Conservation (phyloP, 2,329 filamentous ascomycete genomes). For the Alternaria gaisen region DNA sequence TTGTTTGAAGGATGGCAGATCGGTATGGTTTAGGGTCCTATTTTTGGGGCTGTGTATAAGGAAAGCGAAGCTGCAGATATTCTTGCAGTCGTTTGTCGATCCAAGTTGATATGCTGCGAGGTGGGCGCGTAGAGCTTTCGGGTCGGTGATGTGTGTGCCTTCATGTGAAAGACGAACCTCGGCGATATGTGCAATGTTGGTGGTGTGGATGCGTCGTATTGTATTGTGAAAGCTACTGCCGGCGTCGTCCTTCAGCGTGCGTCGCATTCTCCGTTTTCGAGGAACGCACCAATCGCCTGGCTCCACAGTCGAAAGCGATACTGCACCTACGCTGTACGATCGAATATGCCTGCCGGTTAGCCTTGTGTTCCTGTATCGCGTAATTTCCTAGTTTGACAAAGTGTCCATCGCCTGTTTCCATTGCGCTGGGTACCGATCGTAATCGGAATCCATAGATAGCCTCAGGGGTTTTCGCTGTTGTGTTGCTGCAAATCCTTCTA, state of each 20-base stretch:
- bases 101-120: conserved; percentile 14
- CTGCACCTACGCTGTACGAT: neutral
- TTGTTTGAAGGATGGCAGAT: conserved; percentile 21
- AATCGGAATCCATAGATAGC: conserved; percentile 20
- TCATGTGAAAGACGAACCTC: neutral
- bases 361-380: conserved; percentile 1
- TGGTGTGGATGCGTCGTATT: neutral
- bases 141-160: conserved; percentile 1
- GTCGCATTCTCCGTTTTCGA: conserved; percentile 1
- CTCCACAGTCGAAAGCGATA: conserved; percentile 1
- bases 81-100: conserved; percentile 5
- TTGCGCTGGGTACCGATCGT: conserved; percentile 18
- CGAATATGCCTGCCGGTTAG: conserved; percentile 1
- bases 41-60: conserved; percentile 35
- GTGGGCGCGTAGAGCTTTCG: conserved; percentile 15
- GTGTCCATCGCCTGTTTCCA: conserved; percentile 14
- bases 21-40: conserved; percentile 23
- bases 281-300: neutral
- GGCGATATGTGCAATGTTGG: neutral
- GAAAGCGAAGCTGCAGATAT: conserved; percentile 22
- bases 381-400: neutral
- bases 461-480: conserved; percentile 21
- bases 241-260: neutral
- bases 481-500: conserved; percentile 13
- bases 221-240: neutral